Percentiles rank a stretch among this genome's conserved stretches.
These are phyloP conservation scores for Neurospora sp. DNA, from an alignment of 495 filamentous ascomycete species.

Conservation along the genomic window DNA sequence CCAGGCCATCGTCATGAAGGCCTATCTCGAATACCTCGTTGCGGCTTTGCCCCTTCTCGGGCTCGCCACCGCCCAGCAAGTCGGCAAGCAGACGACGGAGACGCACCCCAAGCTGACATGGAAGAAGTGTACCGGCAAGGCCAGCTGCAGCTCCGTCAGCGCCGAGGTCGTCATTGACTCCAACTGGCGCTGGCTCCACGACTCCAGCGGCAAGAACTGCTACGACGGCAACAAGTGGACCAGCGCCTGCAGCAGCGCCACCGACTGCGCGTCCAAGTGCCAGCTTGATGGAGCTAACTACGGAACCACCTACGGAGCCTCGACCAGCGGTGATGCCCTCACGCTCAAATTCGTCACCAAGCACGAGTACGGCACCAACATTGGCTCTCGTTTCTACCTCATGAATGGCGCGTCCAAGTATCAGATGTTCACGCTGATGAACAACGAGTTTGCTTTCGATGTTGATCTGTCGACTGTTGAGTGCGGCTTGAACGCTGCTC, in stretches of 20 bases:
- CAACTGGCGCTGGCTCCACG: conserved; percentile 47
- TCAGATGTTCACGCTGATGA: conserved; percentile 47
- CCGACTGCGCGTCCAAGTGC: conserved; percentile 39
- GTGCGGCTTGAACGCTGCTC: conserved; percentile 48
- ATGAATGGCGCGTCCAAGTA: conserved; percentile 45
- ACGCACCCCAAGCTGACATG: conserved; percentile 50
- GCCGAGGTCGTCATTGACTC: conserved; percentile 39
- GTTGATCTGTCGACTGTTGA: conserved; percentile 43
- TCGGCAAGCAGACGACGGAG: conserved; percentile 44
- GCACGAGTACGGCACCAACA: conserved; percentile 43
- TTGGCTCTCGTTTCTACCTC: conserved; percentile 47
- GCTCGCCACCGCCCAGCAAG: conserved; percentile 38
- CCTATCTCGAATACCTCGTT: conserved; percentile 23
- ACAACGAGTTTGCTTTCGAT: conserved; percentile 52
- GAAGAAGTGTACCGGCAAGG: conserved; percentile 44
- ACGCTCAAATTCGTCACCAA: conserved; percentile 50
- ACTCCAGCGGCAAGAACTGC: conserved; percentile 32
- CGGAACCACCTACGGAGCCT: conserved; percentile 36
- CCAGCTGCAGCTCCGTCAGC: conserved; percentile 37
- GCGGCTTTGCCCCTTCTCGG: conserved; percentile 18
- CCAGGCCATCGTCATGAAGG: conserved; percentile 15
- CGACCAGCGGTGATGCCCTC: conserved; percentile 38
- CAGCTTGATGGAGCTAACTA: conserved; percentile 40
- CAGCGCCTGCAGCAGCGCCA: conserved; percentile 27
- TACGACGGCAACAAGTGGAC: conserved; percentile 46